These are phyloP conservation scores for Acarospora socialis DNA, from an alignment of 2,329 filamentous ascomycete species.

Conservation along the genomic window DNA sequence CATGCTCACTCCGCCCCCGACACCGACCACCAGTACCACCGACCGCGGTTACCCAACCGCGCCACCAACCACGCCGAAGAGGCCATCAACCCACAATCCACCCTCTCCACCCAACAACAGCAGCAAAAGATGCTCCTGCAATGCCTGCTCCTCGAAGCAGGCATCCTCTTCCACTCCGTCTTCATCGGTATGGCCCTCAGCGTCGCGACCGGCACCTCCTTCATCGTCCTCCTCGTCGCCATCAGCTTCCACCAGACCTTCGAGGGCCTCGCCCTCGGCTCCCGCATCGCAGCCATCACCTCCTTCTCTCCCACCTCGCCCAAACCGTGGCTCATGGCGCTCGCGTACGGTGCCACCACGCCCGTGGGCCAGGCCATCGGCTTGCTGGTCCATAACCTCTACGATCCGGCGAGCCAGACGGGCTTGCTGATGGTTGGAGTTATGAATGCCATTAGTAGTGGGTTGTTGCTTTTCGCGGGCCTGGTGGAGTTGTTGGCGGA, in stretches of 20 bases:
- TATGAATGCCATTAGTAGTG: conserved; percentile 75
- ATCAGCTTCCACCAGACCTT: conserved; percentile 81
- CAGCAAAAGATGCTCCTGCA: conserved; percentile 57
- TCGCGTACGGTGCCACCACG: conserved; percentile 55
- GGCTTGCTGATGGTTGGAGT: conserved; percentile 71
- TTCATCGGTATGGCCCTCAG: conserved; percentile 82
- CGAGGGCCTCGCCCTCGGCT: conserved; percentile 72
- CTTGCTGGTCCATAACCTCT: conserved; percentile 60
- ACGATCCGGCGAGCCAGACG: conserved; percentile 62
- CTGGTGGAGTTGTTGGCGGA: conserved; percentile 74
- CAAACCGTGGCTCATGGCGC: conserved; percentile 58
- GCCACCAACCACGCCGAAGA: conserved; percentile 8
- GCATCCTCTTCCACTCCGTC: conserved; percentile 71
- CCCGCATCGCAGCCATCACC: conserved; percentile 67
- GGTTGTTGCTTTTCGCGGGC: conserved; percentile 66
- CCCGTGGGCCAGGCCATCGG: conserved; percentile 76
- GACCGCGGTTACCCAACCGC: conserved; percentile 11
- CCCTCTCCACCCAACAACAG: conserved; percentile 37
- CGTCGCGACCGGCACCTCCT: conserved; percentile 64
- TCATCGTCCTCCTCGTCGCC: conserved; percentile 64
- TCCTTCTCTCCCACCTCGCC: conserved; percentile 55
- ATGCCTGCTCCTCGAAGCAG: conserved; percentile 65
- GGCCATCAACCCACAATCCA: conserved; percentile 17
- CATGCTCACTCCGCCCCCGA: conserved; percentile 9
- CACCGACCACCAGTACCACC: conserved; percentile 9